Evolutionary conservation across 1,284 basidiomycete genomes (phyloP).

Genomic region (Caloboletus firmus): DNA sequence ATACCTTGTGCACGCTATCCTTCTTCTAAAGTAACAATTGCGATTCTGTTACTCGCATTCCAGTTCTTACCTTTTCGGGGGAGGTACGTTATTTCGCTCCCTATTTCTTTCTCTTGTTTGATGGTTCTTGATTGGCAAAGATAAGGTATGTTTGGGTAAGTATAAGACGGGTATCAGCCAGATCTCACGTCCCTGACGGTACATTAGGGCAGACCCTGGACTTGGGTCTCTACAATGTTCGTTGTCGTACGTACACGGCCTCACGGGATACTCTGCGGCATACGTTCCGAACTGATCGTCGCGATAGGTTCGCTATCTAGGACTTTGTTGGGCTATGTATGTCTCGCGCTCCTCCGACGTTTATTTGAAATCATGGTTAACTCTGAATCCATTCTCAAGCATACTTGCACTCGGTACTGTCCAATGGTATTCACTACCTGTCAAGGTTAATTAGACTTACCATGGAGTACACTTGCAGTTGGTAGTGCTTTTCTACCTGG

Average conservation of each 20-base stretch:
- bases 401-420: slow-evolving; percentile 3
- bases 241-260: slow-evolving; percentile 10
- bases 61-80: slow-evolving; percentile 15
- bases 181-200: neutral
- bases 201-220: slow-evolving; percentile 10
- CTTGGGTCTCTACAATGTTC: slow-evolving; percentile 14
- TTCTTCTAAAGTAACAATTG: neutral
- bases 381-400: neutral
- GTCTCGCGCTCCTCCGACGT: neutral
- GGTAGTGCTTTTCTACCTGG: slow-evolving; percentile 9
- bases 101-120: neutral
- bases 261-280: neutral
- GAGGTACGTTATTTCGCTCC: slow-evolving; percentile 7
- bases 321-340: slow-evolving; percentile 14
- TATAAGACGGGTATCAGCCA: rapidly evolving
- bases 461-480: neutral
- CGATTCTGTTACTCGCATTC: neutral
- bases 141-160: slow-evolving; percentile 18
- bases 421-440: neutral
- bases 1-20: neutral
- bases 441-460: neutral
- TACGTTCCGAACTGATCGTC: neutral
- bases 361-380: neutral
- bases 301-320: slow-evolving; percentile 19
- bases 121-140: neutral